These are phyloP conservation scores for Alternaria hordeiaustralica DNA, from an alignment of 2,329 filamentous ascomycete species.

Conservation along the genomic window DNA sequence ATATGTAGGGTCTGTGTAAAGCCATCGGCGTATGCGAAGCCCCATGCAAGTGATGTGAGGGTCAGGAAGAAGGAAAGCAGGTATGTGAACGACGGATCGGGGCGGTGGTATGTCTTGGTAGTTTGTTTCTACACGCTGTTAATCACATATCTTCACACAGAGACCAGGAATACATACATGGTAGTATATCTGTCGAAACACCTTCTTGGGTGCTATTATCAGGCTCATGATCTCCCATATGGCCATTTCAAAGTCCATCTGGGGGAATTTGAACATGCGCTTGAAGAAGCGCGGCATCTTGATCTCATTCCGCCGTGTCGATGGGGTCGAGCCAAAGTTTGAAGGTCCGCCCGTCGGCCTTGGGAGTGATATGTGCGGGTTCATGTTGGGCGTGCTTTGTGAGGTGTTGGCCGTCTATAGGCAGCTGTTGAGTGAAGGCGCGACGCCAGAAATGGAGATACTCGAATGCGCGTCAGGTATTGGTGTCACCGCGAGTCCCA, in stretches of 20 bases:
- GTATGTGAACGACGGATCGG: conserved; percentile 73
- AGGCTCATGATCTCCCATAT: conserved; percentile 75
- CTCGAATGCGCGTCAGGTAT: not conserved
- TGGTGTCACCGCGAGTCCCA: conserved; percentile 11
- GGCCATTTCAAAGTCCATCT: conserved; percentile 77
- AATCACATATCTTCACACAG: not conserved
- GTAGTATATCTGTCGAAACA: conserved; percentile 74
- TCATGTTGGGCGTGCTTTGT: conserved; percentile 52
- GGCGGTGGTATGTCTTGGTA: conserved; percentile 70
- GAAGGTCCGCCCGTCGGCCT: conserved; percentile 62
- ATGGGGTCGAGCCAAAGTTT: conserved; percentile 60
- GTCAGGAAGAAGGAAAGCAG: conserved; percentile 70
- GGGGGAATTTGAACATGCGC: conserved; percentile 73
- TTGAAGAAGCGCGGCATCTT: conserved; percentile 73
- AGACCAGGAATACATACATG: conserved; percentile 56
- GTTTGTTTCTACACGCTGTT: conserved; percentile 63
- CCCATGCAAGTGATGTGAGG: conserved; percentile 63
- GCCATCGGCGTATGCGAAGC: conserved; percentile 60
- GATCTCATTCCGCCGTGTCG: conserved; percentile 59
- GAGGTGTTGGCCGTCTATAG: not conserved
- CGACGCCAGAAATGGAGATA: not conserved
- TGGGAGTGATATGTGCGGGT: conserved; percentile 66
- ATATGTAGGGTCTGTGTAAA: conserved; percentile 53
- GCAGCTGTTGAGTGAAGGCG: not conserved
- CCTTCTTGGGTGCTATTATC: conserved; percentile 72